Evolutionary conservation across 2,329 filamentous ascomycete genomes (phyloP).

Genomic region (Hypoxylon sp.): DNA sequence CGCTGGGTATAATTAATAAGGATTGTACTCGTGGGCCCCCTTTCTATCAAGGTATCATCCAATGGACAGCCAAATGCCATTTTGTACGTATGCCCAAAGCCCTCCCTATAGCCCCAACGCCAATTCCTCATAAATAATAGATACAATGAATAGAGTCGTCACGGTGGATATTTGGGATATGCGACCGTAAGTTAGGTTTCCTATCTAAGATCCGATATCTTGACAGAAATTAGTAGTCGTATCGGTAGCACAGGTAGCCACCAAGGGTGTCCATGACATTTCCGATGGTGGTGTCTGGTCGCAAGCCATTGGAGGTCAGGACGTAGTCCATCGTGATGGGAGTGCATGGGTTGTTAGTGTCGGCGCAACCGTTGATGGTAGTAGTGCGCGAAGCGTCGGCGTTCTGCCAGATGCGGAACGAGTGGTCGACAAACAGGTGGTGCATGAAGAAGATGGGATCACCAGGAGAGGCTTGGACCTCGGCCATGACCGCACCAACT

Average conservation of each 20-base stretch:
- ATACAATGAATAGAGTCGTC: conserved; percentile 13
- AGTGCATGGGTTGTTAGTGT: conserved; percentile 48
- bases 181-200: background rate
- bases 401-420: conserved; percentile 56
- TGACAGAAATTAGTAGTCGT: conserved; percentile 49
- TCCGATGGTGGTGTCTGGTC: conserved; percentile 48
- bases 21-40: conserved; percentile 25
- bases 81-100: conserved; percentile 10
- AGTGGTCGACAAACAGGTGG: conserved; percentile 55
- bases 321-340: conserved; percentile 49
- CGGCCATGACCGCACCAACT: conserved; percentile 56
- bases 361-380: conserved; percentile 52
- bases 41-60: conserved; percentile 32
- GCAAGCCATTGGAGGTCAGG: conserved; percentile 50
- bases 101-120: conserved; percentile 19
- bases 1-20: conserved; percentile 37
- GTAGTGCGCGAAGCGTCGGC: conserved; percentile 49
- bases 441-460: conserved; percentile 57
- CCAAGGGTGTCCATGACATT: conserved; percentile 52
- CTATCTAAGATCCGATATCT: background rate
- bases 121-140: conserved; percentile 19
- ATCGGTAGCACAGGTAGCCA: conserved; percentile 53
- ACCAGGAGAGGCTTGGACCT: conserved; percentile 54
- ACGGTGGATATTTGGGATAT: background rate
- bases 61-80: conserved; percentile 7